Evolutionary conservation across 805 yeast species (phyloP).

Genomic region (Lipomyces kockii): DNA sequence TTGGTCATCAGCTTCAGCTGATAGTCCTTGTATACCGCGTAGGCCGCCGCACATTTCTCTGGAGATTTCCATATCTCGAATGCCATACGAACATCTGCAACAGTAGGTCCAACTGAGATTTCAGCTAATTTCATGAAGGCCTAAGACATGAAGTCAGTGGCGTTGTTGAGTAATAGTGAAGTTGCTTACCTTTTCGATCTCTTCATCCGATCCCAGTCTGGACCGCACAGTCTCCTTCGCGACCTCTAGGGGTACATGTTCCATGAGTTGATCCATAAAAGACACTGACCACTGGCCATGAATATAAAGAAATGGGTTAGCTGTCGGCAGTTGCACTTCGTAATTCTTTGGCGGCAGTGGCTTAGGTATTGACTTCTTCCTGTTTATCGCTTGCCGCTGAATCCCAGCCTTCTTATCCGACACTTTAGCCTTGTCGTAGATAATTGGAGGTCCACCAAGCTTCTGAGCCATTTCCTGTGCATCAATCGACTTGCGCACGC

Average conservation of each 20-base stretch:
- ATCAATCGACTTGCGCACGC: conserved; percentile 23
- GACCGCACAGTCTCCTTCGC: conserved; percentile 9
- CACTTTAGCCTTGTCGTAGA: conserved; percentile 26
- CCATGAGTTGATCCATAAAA: conserved; percentile 16
- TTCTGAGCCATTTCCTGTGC: conserved; percentile 22
- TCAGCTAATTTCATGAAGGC: conserved; percentile 12
- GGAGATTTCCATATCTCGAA: conserved; percentile 4
- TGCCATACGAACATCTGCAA: conserved; percentile 12
- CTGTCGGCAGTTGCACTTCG: conserved; percentile 10
- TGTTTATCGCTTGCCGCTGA: conserved; percentile 21
- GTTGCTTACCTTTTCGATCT: background rate
- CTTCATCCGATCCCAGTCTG: conserved; percentile 8
- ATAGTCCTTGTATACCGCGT: conserved; percentile 8
- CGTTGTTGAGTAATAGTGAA: background rate
- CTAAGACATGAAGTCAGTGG: background rate
- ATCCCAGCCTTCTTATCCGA: conserved; percentile 28
- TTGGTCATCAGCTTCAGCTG: conserved; percentile 11
- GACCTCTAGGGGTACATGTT: conserved; percentile 19
- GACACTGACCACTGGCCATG: conserved; percentile 22
- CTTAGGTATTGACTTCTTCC: conserved; percentile 15
- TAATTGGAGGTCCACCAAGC: conserved; percentile 26
- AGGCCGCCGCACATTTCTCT: conserved; percentile 6
- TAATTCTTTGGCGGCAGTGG: conserved; percentile 17
- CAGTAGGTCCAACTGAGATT: conserved; percentile 6
- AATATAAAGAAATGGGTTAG: conserved; percentile 21